Percentiles rank a stretch among this genome's conserved stretches.
phyloP scores from a whole-genome alignment of 768 basidiomycete genomes.

The Boletus rufocinnamomeus region DNA sequence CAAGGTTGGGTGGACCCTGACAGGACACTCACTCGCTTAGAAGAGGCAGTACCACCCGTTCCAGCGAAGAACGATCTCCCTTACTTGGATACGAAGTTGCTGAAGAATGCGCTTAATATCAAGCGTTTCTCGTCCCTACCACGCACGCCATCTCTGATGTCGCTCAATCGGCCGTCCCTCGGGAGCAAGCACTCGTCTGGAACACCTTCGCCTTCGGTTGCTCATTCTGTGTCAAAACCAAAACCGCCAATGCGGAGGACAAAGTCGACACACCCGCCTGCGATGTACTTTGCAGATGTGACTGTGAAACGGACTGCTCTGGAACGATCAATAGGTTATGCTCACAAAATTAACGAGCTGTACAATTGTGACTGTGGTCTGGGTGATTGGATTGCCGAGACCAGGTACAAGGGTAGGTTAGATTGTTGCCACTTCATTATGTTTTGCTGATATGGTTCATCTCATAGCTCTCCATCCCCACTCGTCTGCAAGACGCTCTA shows the following conservation, averaged over 20 bases:
- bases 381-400: conserved; percentile 68
- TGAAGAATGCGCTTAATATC: conserved; percentile 33
- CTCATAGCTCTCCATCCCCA: conserved; percentile 24
- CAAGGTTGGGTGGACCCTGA: conserved; percentile 22
- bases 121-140: conserved; percentile 61
- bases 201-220: conserved; percentile 32
- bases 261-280: conserved; percentile 54
- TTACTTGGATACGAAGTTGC: conserved; percentile 23
- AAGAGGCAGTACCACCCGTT: conserved; percentile 31
- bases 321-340: conserved; percentile 75
- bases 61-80: conserved; percentile 31
- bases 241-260: conserved; percentile 31
- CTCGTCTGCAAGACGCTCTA: conserved; percentile 31
- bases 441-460: conserved; percentile 7
- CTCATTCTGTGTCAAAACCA: conserved; percentile 33
- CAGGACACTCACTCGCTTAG: conserved; percentile 17
- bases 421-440: background rate
- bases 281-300: conserved; percentile 73
- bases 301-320: conserved; percentile 50
- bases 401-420: conserved; percentile 53
- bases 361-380: conserved; percentile 75
- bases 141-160: conserved; percentile 64
- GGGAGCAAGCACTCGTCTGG: conserved; percentile 29
- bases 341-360: conserved; percentile 82
- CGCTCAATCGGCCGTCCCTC: conserved; percentile 30